phyloP scores from a whole-genome alignment of 1,139 yeast genomes.

The Debaryomycetaceae sp. region DNA sequence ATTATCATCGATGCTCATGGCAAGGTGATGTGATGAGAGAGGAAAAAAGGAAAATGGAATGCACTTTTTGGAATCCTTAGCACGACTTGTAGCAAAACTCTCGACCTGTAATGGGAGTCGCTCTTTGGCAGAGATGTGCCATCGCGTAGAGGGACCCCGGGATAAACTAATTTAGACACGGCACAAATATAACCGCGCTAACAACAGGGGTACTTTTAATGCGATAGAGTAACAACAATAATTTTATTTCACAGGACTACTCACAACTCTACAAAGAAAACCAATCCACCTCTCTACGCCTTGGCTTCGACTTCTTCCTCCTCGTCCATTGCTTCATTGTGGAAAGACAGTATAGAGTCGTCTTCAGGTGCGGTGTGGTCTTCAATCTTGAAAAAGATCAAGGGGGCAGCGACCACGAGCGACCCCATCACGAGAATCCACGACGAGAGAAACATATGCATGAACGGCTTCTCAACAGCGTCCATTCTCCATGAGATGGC shows the following conservation, averaged over 20 bases:
- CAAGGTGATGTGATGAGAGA: background rate
- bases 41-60: too few species aligned
- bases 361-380: slow-evolving; percentile 37
- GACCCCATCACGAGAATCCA: slow-evolving; percentile 50
- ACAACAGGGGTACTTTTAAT: too few species aligned
- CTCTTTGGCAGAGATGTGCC: too few species aligned
- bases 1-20: slow-evolving; percentile 12
- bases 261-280: too few species aligned
- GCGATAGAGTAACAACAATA: too few species aligned
- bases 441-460: slow-evolving; percentile 37
- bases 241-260: too few species aligned
- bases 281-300: background rate
- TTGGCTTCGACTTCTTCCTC: background rate
- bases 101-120: too few species aligned
- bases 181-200: too few species aligned
- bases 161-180: too few species aligned
- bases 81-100: too few species aligned
- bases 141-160: too few species aligned
- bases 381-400: slow-evolving; percentile 29
- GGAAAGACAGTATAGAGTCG: slow-evolving; percentile 10
- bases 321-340: background rate
- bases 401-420: slow-evolving; percentile 18
- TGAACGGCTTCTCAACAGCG: slow-evolving; percentile 29
- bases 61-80: too few species aligned
- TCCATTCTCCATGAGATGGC: slow-evolving; percentile 55